Evolutionary conservation across 371 early-diverging fungal species (phyloP).

Genomic region (Mucor ambiguus): DNA sequence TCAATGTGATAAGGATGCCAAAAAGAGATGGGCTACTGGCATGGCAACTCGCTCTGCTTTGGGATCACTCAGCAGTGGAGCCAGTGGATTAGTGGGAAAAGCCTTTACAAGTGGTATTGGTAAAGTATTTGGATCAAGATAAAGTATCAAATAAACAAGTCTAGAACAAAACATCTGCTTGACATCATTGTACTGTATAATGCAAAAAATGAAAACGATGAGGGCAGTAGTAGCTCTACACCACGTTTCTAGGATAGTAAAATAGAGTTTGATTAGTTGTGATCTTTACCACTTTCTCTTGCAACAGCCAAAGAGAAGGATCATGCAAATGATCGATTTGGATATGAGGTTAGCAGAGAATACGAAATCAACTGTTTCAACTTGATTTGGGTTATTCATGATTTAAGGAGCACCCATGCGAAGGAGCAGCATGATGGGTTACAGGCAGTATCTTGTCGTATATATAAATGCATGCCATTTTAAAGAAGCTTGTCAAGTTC

Average conservation of each 20-base stretch:
- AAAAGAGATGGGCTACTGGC: conserved; percentile 66
- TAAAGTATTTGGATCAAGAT: conserved; percentile 40
- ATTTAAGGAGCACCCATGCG: neutral
- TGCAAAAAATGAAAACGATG: neutral
- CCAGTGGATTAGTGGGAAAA: conserved; percentile 45
- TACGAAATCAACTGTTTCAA: conserved; percentile 3
- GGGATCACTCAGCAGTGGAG: conserved; percentile 40
- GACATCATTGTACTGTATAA: neutral
- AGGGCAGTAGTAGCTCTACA: neutral
- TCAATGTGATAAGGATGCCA: conserved; percentile 91
- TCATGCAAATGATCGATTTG: conserved; percentile 2
- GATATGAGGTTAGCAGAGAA: neutral
- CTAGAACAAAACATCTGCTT: neutral
- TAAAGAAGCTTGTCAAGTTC: neutral
- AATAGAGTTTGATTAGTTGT: neutral
- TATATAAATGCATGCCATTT: neutral
- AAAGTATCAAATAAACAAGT: conserved; percentile 6
- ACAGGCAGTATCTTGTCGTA: neutral
- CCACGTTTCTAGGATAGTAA: neutral
- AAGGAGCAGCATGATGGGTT: neutral
- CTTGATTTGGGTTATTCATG: neutral
- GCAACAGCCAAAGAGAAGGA: neutral
- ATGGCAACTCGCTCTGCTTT: conserved; percentile 50
- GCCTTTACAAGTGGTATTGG: conserved; percentile 43
- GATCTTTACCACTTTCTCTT: neutral